These are phyloP conservation scores for Allium fistulosum DNA, from an alignment of 106 monocot genomes.

Conservation along the genomic window DNA sequence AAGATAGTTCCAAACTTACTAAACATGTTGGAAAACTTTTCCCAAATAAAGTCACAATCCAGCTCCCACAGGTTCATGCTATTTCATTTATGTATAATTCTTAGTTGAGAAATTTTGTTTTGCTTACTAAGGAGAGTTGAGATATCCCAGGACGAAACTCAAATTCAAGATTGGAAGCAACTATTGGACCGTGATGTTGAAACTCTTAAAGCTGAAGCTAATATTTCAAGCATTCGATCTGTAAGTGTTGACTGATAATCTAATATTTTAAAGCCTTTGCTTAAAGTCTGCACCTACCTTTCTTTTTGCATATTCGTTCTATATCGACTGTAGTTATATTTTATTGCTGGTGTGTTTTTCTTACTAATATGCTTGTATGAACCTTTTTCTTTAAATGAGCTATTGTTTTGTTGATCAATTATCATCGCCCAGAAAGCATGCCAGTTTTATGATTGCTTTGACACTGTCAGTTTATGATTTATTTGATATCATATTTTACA, in stretches of 20 bases:
- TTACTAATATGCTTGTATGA: no score
- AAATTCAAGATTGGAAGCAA: slow-evolving; percentile 77
- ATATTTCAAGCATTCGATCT: slow-evolving; percentile 55
- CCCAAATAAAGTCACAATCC: slow-evolving; percentile 83
- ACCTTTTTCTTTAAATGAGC: no score
- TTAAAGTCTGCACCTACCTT: neutral
- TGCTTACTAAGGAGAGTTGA: neutral
- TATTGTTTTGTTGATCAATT: no score
- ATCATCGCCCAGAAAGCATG: no score
- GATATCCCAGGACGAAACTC: slow-evolving; percentile 61
- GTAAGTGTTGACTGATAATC: slow-evolving; percentile 38
- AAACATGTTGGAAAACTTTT: slow-evolving; percentile 86
- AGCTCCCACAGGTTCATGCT: slow-evolving; percentile 55
- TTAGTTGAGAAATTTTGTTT: neutral
- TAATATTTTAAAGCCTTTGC: neutral
- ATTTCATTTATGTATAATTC: neutral
- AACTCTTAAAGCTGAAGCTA: slow-evolving; percentile 84
- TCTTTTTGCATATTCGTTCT: neutral
- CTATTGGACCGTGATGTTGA: slow-evolving; percentile 83
- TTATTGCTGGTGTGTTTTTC: no score
- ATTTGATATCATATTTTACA: no score
- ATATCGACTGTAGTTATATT: neutral
- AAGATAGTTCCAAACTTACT: slow-evolving; percentile 76
- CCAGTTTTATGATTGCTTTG: no score
- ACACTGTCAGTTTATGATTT: no score